These are phyloP conservation scores for Penicillium simplicissimum DNA, from an alignment of 495 filamentous ascomycete genomes.

Conservation along the genomic window DNA sequence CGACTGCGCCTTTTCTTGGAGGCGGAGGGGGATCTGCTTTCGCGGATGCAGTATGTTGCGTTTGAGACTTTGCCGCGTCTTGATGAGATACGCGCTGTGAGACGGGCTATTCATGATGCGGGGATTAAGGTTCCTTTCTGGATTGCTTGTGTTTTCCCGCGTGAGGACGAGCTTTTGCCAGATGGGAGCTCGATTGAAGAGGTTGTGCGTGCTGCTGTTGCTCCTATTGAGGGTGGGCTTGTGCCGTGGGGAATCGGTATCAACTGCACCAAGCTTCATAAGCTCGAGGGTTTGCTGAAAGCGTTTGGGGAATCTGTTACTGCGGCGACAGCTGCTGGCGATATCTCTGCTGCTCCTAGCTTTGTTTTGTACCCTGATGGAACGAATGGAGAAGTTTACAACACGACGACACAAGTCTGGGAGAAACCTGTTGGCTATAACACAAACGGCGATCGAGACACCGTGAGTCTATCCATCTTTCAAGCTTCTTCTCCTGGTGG, in stretches of 20 bases:
- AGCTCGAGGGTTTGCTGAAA: conserved; percentile 48
- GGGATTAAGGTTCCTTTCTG: conserved; percentile 46
- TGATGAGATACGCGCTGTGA: conserved; percentile 61
- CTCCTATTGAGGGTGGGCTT: conserved; percentile 18
- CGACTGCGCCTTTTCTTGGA: conserved; percentile 50
- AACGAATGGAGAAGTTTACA: conserved; percentile 65
- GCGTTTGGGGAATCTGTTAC: conserved; percentile 46
- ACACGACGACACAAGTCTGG: conserved; percentile 61
- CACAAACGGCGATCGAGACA: conserved; percentile 14
- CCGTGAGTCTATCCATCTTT: conserved; percentile 17
- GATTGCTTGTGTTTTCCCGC: conserved; percentile 63
- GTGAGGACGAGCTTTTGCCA: conserved; percentile 50
- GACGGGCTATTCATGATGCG: conserved; percentile 42
- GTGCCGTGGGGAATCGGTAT: conserved; percentile 63
- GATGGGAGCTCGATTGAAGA: conserved; percentile 33
- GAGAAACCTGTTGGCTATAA: conserved; percentile 30
- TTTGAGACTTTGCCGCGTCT: conserved; percentile 64
- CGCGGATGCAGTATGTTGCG: conserved; percentile 54
- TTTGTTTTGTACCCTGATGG: conserved; percentile 70
- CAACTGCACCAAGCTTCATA: conserved; percentile 64
- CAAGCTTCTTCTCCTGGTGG: neutral
- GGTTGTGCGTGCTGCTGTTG: conserved; percentile 35
- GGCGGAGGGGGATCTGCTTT: conserved; percentile 25
- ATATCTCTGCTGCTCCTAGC: conserved; percentile 40
- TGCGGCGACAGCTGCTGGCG: conserved; percentile 23